These are phyloP conservation scores for Delphinella strobiligena DNA, from an alignment of 2,329 filamentous ascomycete genomes.

Conservation along the genomic window DNA sequence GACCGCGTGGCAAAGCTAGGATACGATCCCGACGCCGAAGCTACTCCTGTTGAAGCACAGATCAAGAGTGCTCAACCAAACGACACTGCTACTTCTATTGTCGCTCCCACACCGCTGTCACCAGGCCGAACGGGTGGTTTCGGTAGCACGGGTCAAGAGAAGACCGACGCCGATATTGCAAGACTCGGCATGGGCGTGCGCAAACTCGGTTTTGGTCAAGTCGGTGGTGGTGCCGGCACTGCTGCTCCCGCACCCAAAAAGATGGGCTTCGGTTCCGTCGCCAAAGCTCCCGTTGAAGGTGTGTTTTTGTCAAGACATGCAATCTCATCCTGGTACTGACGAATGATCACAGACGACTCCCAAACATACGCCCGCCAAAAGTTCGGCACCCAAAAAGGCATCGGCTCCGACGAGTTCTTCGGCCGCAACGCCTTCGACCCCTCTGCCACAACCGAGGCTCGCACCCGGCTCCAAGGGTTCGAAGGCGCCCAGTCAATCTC, in stretches of 20 bases:
- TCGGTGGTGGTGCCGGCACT: constrained; percentile 49
- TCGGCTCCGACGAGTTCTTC: constrained; percentile 97
- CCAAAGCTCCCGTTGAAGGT: constrained; percentile 58
- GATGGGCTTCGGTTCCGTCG: constrained; percentile 62
- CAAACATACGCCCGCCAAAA: constrained; percentile 76
- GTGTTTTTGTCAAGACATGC: constrained; percentile 19
- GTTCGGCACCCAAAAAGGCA: constrained; percentile 87
- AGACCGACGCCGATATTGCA: constrained; percentile 66
- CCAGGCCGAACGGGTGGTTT: constrained; percentile 49
- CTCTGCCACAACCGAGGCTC: constrained; percentile 69
- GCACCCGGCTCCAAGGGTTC: constrained; percentile 76
- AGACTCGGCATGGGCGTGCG: constrained; percentile 79
- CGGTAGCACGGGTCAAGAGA: constrained; percentile 45
- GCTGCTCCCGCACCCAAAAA: constrained; percentile 49
- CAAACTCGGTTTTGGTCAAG: constrained; percentile 78
- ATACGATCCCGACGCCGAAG: constrained; percentile 78
- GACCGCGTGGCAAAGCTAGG: constrained; percentile 91
- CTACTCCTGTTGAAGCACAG: constrained; percentile 28
- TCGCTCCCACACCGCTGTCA: constrained; percentile 65
- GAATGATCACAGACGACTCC: constrained; percentile 45
- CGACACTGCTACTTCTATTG: constrained; percentile 45
- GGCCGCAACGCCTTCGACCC: constrained; percentile 81
- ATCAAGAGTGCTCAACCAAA: constrained; percentile 32
- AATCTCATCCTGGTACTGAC: neutral
- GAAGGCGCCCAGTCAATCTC: constrained; percentile 88